phyloP scores from a whole-genome alignment of 2,329 filamentous ascomycete species.

The Aureobasidium lini region DNA sequence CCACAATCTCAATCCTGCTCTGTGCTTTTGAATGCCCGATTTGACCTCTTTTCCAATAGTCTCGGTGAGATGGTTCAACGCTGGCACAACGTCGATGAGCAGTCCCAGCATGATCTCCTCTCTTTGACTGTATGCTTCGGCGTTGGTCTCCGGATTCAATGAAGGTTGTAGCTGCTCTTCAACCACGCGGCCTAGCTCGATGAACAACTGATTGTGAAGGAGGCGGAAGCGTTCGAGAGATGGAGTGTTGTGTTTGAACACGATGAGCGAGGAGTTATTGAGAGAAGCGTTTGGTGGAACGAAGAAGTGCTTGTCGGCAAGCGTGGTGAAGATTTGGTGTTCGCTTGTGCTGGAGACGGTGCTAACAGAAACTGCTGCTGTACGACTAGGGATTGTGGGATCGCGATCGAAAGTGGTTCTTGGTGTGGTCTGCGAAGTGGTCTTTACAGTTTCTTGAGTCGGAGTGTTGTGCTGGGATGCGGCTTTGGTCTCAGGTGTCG shows the following conservation, averaged over 20 bases:
- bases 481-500: not conserved
- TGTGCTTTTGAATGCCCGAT: not conserved
- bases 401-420: not conserved
- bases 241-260: not conserved
- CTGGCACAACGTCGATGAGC: conserved; percentile 6
- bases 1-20: conserved; percentile 5
- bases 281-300: not conserved
- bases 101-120: conserved; percentile 6
- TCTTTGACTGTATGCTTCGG: not conserved
- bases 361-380: not conserved
- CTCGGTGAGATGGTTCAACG: conserved; percentile 2
- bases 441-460: not conserved
- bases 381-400: not conserved
- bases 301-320: not conserved
- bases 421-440: not conserved
- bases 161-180: not conserved
- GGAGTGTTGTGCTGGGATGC: not conserved
- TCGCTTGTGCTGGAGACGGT: not conserved
- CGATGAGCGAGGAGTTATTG: not conserved
- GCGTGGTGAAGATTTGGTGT: not conserved
- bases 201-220: conserved; percentile 3
- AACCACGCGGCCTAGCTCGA: not conserved
- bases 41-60: not conserved
- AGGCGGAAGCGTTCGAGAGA: not conserved
- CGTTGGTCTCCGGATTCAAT: not conserved